A percentile compares a stretch with the other conserved stretches of the same genome.
Conservation (phyloP, 768 basidiomycete genomes). For the Lentinula sp. region DNA sequence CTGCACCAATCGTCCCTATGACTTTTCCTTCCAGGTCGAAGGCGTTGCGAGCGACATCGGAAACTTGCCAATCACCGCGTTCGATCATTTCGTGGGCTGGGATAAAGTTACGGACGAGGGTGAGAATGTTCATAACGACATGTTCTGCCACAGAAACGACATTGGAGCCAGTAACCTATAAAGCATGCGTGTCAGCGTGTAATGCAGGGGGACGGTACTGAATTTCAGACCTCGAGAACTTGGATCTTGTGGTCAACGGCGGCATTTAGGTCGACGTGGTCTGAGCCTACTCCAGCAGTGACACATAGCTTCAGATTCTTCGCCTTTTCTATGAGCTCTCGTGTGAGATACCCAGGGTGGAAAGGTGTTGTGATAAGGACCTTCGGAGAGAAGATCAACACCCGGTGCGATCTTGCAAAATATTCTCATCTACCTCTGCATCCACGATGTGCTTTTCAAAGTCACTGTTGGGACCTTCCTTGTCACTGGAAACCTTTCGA, state of each 20-base stretch:
- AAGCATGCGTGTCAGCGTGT: background rate
- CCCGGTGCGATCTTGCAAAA: background rate
- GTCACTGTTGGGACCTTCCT: conserved; percentile 75
- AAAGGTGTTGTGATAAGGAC: conserved; percentile 81
- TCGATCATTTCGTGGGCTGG: conserved; percentile 90
- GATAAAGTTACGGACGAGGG: conserved; percentile 86
- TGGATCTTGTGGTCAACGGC: conserved; percentile 76
- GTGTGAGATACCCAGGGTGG: conserved; percentile 81
- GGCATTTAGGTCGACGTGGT: conserved; percentile 87
- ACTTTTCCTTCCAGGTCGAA: conserved; percentile 90
- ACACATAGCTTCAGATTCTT: conserved; percentile 87
- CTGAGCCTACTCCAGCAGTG: conserved; percentile 91
- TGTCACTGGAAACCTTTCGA: conserved; percentile 65
- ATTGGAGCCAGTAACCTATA: conserved; percentile 76
- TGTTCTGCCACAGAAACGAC: conserved; percentile 91
- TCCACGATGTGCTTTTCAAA: conserved; percentile 82
- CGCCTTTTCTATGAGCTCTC: conserved; percentile 63
- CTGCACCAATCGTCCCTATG: conserved; percentile 83
- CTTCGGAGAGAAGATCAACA: conserved; percentile 31
- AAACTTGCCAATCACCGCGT: conserved; percentile 83
- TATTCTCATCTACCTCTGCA: conserved; percentile 33
- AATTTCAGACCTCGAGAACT: conserved; percentile 55
- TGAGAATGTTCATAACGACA: conserved; percentile 84
- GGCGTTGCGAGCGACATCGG: conserved; percentile 73
- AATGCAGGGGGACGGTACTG: conserved; percentile 7